Evolutionary conservation across 331 rosid species (phyloP).

Genomic region (Saraca asoca): DNA sequence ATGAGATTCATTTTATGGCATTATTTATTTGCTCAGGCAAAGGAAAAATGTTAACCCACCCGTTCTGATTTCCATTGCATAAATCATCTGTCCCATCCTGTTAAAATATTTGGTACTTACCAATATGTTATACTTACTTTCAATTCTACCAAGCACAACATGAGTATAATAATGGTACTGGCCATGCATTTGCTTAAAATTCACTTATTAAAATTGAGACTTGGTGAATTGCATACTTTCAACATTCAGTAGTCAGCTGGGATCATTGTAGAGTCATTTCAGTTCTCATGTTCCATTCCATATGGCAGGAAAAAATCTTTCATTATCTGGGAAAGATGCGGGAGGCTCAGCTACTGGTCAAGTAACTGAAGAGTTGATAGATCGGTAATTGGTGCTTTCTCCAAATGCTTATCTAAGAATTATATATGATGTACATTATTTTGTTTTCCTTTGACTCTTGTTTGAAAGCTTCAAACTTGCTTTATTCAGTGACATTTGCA

Average conservation of each 20-base stretch:
- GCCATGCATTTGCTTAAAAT: background rate
- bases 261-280: slow-evolving; percentile 2
- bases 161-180: background rate
- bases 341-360: slow-evolving; percentile 39
- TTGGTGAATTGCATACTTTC: background rate
- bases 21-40: background rate
- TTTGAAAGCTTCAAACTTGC: slow-evolving; percentile 5
- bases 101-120: no score
- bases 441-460: slow-evolving; percentile 10
- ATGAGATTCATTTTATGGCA: slow-evolving; percentile 2
- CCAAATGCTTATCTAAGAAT: background rate
- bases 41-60: background rate
- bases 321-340: slow-evolving; percentile 32
- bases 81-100: background rate
- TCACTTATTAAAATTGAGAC: background rate
- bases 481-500: slow-evolving; percentile 20
- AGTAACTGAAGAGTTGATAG: slow-evolving; percentile 48
- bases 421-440: slow-evolving; percentile 12
- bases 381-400: slow-evolving; percentile 53
- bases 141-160: background rate
- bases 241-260: background rate
- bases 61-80: slow-evolving; percentile 19
- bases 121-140: no score
- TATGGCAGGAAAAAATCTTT: slow-evolving; percentile 37
- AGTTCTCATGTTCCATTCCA: slow-evolving; percentile 26